Evolutionary conservation across 2,329 filamentous ascomycete genomes (phyloP).

Genomic region (Scytalidium lignicola): DNA sequence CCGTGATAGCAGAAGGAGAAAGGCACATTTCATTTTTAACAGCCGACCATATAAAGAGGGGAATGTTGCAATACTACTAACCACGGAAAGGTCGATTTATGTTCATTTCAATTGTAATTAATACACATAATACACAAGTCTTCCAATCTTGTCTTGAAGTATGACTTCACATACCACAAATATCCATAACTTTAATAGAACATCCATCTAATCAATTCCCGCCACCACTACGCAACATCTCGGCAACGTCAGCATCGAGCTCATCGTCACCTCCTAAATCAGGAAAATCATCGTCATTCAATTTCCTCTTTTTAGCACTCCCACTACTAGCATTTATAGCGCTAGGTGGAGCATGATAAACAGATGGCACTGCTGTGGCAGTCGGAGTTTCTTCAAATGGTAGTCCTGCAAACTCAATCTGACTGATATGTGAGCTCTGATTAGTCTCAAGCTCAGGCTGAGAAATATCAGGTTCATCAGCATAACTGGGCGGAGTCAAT

Average conservation of each 20-base stretch:
- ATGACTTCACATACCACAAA: too few relatives aligned
- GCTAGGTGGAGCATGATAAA: neutral
- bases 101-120: too few relatives aligned
- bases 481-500: conserved; percentile 70
- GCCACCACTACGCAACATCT: conserved; percentile 48
- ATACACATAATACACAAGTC: too few relatives aligned
- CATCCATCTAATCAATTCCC: conserved; percentile 15
- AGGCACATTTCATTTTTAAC: too few relatives aligned
- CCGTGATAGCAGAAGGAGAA: too few relatives aligned
- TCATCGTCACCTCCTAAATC: conserved; percentile 44
- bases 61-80: too few relatives aligned
- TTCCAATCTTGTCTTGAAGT: too few relatives aligned
- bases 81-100: too few relatives aligned
- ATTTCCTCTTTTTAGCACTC: conserved; percentile 42
- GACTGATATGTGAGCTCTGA: conserved; percentile 18
- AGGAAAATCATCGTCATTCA: conserved; percentile 41
- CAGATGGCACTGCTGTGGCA: conserved; percentile 17
- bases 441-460: conserved; percentile 32
- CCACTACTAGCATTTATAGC: conserved; percentile 12
- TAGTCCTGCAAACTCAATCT: neutral
- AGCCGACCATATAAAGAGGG: too few relatives aligned
- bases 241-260: conserved; percentile 56
- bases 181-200: too few relatives aligned
- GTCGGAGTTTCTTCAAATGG: conserved; percentile 17
- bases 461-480: conserved; percentile 26